phyloP scores from a whole-genome alignment of 1,284 basidiomycete genomes.

The Ganoderma multipileum region DNA sequence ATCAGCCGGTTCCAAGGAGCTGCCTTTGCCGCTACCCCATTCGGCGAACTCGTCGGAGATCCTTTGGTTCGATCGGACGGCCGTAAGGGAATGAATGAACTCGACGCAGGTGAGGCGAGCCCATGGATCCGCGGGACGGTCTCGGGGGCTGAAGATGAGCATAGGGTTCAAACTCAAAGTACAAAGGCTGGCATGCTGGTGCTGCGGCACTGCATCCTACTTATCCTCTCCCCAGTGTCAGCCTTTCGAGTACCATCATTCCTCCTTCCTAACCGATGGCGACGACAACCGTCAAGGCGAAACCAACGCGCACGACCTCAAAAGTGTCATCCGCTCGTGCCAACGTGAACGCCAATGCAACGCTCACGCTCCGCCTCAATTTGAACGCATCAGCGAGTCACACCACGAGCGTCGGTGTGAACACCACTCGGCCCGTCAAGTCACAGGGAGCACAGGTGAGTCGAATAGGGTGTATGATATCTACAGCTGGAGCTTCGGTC shows the following conservation, averaged over 20 bases:
- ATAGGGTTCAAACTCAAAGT: not conserved
- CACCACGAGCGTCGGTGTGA: not conserved
- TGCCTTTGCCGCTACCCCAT: not conserved
- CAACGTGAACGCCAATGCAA: not conserved
- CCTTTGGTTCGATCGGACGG: not conserved
- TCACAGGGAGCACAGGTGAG: conserved; percentile 5
- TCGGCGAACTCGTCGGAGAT: not conserved
- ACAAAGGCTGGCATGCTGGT: not conserved
- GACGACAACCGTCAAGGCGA: not conserved
- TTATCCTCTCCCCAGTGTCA: not conserved
- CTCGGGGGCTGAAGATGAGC: not conserved
- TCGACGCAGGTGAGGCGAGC: not conserved
- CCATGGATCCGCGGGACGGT: not conserved
- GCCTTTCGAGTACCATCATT: not conserved
- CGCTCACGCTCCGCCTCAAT: conserved; percentile 10
- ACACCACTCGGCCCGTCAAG: not conserved
- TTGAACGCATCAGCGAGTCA: conserved; percentile 1
- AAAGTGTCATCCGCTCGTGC: not conserved
- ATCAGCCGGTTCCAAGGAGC: no score
- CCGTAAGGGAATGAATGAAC: not conserved
- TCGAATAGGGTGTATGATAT: no score
- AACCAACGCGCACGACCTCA: not conserved
- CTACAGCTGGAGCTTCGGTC: not conserved
- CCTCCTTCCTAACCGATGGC: not conserved
- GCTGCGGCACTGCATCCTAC: not conserved